Conservation (phyloP, 495 filamentous ascomycete genomes). For the Talaromyces wortmannii region DNA sequence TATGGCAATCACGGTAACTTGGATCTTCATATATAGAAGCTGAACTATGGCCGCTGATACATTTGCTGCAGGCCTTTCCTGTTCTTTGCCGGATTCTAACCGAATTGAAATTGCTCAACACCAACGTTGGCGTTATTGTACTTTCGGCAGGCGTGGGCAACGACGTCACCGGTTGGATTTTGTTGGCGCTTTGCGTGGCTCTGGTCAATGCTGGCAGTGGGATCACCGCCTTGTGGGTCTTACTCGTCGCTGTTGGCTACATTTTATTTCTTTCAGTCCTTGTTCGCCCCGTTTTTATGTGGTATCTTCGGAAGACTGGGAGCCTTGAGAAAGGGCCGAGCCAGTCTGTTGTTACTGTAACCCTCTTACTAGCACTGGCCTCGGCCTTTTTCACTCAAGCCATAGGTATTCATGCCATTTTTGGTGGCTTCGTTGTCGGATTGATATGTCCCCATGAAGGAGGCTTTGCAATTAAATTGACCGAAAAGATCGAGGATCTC, state of each 20-base stretch:
- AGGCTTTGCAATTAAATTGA: conserved; percentile 89
- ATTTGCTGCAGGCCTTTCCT: conserved; percentile 64
- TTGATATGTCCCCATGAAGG: conserved; percentile 91
- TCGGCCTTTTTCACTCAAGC: conserved; percentile 95
- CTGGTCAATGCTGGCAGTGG: conserved; percentile 85
- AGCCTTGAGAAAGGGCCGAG: conserved; percentile 86
- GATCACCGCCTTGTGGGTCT: conserved; percentile 78
- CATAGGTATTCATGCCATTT: conserved; percentile 88
- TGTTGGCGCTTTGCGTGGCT: conserved; percentile 90
- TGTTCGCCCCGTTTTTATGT: conserved; percentile 73
- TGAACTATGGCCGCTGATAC: neutral
- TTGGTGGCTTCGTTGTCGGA: conserved; percentile 82
- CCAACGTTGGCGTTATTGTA: conserved; percentile 82
- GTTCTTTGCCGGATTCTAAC: conserved; percentile 92
- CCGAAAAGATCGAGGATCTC: conserved; percentile 94
- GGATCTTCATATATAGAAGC: neutral
- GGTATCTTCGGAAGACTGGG: conserved; percentile 63
- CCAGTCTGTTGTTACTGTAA: conserved; percentile 78
- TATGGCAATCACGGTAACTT: conserved; percentile 75
- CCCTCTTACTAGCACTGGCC: conserved; percentile 67
- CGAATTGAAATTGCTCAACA: conserved; percentile 81
- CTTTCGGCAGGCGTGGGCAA: conserved; percentile 94
- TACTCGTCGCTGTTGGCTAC: conserved; percentile 72
- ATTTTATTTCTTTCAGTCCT: conserved; percentile 68
- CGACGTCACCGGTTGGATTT: conserved; percentile 90